These are phyloP conservation scores for Fusarium scirpi DNA, from an alignment of 2,329 filamentous ascomycete genomes.

Conservation along the genomic window DNA sequence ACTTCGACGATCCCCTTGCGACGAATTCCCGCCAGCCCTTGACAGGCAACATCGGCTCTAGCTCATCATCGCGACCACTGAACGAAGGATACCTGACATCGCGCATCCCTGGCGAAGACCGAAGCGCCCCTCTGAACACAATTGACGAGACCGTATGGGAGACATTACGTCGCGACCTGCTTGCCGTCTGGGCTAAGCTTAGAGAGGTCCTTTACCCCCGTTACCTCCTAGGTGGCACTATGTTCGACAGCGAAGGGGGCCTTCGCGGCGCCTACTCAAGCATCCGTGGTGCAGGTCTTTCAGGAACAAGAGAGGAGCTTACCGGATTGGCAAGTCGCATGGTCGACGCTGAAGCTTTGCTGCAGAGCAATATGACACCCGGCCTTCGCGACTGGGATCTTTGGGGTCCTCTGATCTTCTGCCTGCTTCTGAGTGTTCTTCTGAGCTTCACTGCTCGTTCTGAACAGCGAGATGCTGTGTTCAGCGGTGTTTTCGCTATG, in stretches of 20 bases:
- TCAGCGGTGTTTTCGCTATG: slow-evolving; percentile 95
- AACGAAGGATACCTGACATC: slow-evolving; percentile 89
- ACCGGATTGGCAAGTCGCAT: slow-evolving; percentile 71
- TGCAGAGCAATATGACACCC: slow-evolving; percentile 83
- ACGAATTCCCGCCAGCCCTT: slow-evolving; percentile 79
- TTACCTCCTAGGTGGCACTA: slow-evolving; percentile 82
- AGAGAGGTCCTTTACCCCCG: slow-evolving; percentile 96
- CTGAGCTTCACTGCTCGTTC: slow-evolving; percentile 83
- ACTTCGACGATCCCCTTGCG: slow-evolving; percentile 89
- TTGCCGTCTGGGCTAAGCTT: slow-evolving; percentile 98
- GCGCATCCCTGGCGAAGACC: slow-evolving; percentile 91
- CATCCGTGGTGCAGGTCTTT: slow-evolving; percentile 68
- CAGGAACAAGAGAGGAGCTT: slow-evolving; percentile 72
- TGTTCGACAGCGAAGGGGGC: slow-evolving; percentile 67
- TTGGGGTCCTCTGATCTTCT: slow-evolving; percentile 97
- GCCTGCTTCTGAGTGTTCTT: slow-evolving; percentile 86
- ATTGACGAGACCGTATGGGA: slow-evolving; percentile 99
- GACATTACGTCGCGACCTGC: slow-evolving; percentile 89
- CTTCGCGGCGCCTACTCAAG: slow-evolving; percentile 72
- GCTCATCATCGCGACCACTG: slow-evolving; percentile 66
- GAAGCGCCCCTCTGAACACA: slow-evolving; percentile 87
- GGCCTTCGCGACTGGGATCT: slow-evolving; percentile 97
- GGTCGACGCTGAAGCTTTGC: slow-evolving; percentile 71
- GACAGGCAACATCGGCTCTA: slow-evolving; percentile 82
- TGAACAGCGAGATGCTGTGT: slow-evolving; percentile 88